phyloP scores from a whole-genome alignment of 805 yeast genomes.

The Candida fluviatilis region DNA sequence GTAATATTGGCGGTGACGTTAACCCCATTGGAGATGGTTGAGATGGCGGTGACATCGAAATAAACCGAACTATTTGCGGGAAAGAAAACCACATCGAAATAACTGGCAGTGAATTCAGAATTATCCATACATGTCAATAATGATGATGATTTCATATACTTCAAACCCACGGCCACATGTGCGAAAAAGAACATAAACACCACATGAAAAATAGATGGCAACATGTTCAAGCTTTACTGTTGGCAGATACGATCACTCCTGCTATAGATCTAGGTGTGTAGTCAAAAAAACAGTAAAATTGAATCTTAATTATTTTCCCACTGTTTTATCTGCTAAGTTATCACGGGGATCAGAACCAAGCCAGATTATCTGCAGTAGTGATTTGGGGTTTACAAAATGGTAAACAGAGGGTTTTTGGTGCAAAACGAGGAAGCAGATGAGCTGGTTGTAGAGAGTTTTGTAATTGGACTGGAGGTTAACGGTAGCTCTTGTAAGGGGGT shows the following conservation, averaged over 20 bases:
- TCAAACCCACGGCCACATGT: slow-evolving; percentile 15
- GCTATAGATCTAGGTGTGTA: too few relatives aligned
- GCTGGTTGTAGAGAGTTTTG: too few relatives aligned
- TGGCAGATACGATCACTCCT: too few relatives aligned
- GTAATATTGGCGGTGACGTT: slow-evolving; percentile 62
- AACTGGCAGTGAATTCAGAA: slow-evolving; percentile 81
- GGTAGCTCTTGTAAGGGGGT: too few relatives aligned
- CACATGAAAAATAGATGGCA: not conserved
- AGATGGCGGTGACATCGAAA: slow-evolving; percentile 71
- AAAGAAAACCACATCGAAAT: slow-evolving; percentile 69
- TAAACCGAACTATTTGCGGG: slow-evolving; percentile 61
- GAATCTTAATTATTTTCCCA: too few relatives aligned
- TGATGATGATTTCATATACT: slow-evolving; percentile 52
- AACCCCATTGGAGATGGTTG: slow-evolving; percentile 59
- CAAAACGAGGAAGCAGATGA: too few relatives aligned
- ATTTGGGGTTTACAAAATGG: too few relatives aligned
- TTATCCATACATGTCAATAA: slow-evolving; percentile 88
- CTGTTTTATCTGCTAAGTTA: too few relatives aligned
- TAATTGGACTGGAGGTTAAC: too few relatives aligned
- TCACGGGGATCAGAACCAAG: too few relatives aligned
- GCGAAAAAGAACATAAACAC: not conserved
- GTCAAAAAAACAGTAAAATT: not conserved
- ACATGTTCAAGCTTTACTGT: not conserved
- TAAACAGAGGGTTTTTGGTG: too few relatives aligned
- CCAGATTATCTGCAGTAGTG: too few relatives aligned